phyloP scores from a whole-genome alignment of 495 filamentous ascomycete species.

The Neurospora cerealis region DNA sequence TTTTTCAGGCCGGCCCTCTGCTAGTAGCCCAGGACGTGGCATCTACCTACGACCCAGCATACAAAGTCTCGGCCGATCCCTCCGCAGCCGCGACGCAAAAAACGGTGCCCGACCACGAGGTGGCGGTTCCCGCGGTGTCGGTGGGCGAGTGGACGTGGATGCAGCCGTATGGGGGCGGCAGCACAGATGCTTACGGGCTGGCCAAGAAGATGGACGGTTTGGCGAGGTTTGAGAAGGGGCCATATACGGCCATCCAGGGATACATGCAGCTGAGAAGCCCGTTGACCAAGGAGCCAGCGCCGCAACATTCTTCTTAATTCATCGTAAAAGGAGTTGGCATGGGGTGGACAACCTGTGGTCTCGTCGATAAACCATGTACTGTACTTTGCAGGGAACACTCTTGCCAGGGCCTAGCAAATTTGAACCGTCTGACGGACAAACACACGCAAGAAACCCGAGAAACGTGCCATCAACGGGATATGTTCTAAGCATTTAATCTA shows the following conservation, averaged over 20 bases:
- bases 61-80: conserved; percentile 2
- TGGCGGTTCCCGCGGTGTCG: conserved; percentile 16
- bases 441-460: too few species aligned
- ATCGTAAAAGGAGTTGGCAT: too few species aligned
- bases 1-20: conserved; percentile 37
- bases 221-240: conserved; percentile 14
- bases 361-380: too few species aligned
- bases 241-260: conserved; percentile 36
- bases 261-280: conserved; percentile 31
- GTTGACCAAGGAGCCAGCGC: too few species aligned
- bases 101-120: not conserved
- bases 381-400: too few species aligned
- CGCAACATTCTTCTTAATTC: too few species aligned
- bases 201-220: not conserved
- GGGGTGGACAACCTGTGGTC: too few species aligned
- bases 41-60: conserved; percentile 5
- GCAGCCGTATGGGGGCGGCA: conserved; percentile 27
- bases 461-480: too few species aligned
- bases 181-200: not conserved
- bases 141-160: conserved; percentile 35
- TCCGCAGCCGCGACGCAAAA: not conserved
- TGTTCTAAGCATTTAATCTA: too few species aligned
- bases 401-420: too few species aligned
- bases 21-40: conserved; percentile 13
- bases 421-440: too few species aligned